phyloP scores from a whole-genome alignment of 805 yeast genomes.

The Kregervanrija delftensis region DNA sequence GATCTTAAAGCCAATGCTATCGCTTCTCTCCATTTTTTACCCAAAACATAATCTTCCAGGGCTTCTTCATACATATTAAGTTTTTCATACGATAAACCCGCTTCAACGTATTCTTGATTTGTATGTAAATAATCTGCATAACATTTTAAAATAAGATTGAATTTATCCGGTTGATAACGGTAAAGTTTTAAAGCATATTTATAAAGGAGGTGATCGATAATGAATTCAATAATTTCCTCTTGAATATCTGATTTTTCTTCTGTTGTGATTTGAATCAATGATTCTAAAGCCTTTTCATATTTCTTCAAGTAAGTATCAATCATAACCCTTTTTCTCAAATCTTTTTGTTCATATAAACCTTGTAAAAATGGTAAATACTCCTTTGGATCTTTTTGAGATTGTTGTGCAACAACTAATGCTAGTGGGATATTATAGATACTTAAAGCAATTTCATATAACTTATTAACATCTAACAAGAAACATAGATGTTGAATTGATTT shows the following conservation, averaged over 20 bases:
- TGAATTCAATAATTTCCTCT: conserved; percentile 61
- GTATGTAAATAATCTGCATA: conserved; percentile 60
- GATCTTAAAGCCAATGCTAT: conserved; percentile 46
- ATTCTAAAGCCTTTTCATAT: conserved; percentile 58
- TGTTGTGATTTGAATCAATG: conserved; percentile 45
- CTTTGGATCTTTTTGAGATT: conserved; percentile 95
- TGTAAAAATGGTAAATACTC: conserved; percentile 93
- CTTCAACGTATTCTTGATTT: conserved; percentile 56
- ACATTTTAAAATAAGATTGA: conserved; percentile 43
- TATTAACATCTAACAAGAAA: conserved; percentile 83
- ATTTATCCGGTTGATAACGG: conserved; percentile 49
- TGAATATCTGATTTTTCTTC: conserved; percentile 30
- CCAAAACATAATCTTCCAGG: conserved; percentile 58
- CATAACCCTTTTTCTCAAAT: conserved; percentile 59
- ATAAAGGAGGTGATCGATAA: conserved; percentile 63
- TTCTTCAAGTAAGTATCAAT: conserved; percentile 76
- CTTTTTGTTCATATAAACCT: conserved; percentile 60
- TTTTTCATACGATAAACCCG: conserved; percentile 74
- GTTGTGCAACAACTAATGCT: conserved; percentile 83
- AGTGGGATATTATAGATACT: conserved; percentile 77
- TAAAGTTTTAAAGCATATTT: conserved; percentile 59
- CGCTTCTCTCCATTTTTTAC: conserved; percentile 83
- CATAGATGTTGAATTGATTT: conserved; percentile 76
- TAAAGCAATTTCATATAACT: conserved; percentile 71
- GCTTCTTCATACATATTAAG: conserved; percentile 54